A percentile compares a stretch with the other conserved stretches of the same genome.
Evolutionary conservation across 2,329 filamentous ascomycete species (phyloP).

Genomic region (Ampelomyces quisqualis): DNA sequence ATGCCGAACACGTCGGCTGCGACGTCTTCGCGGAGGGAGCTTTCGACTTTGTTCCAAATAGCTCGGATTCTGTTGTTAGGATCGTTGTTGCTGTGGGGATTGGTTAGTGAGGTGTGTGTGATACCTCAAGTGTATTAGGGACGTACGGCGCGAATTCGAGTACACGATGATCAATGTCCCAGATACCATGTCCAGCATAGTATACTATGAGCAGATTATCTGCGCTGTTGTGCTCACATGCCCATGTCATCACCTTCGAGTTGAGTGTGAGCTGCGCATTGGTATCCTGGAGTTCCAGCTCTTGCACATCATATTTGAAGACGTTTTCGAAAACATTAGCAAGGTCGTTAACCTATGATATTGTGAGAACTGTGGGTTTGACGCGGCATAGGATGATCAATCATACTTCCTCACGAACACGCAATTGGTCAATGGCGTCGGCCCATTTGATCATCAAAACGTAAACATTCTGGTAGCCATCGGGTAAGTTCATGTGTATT

Average conservation of each 20-base stretch:
- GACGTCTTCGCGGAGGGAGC: constrained; percentile 5
- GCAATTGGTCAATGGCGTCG: constrained; percentile 9
- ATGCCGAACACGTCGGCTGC: constrained; percentile 21
- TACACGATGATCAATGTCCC: not conserved
- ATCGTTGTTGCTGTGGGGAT: constrained; percentile 1
- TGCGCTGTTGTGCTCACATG: constrained; percentile 9
- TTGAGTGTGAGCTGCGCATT: constrained; percentile 10
- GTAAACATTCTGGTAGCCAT: constrained; percentile 13
- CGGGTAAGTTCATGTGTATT: constrained; percentile 8
- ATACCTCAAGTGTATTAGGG: too few relatives aligned
- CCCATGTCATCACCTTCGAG: constrained; percentile 4
- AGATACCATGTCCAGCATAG: constrained; percentile 17
- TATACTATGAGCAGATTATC: constrained; percentile 25
- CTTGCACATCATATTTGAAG: constrained; percentile 11
- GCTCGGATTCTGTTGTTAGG: not conserved
- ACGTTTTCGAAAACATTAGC: constrained; percentile 6
- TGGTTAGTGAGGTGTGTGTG: not conserved
- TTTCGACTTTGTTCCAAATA: constrained; percentile 14
- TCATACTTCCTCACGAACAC: constrained; percentile 5
- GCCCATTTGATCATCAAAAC: constrained; percentile 15
- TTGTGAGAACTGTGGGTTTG: too few relatives aligned
- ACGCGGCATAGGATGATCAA: not conserved
- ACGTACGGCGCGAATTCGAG: constrained; percentile 11
- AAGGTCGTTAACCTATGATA: constrained; percentile 12
- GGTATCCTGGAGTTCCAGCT: constrained; percentile 7